Evolutionary conservation across 306 rosid genomes (phyloP), one percentile per base, ranked within the genome.

Genomic region (Fragaria ananassa): DNA sequence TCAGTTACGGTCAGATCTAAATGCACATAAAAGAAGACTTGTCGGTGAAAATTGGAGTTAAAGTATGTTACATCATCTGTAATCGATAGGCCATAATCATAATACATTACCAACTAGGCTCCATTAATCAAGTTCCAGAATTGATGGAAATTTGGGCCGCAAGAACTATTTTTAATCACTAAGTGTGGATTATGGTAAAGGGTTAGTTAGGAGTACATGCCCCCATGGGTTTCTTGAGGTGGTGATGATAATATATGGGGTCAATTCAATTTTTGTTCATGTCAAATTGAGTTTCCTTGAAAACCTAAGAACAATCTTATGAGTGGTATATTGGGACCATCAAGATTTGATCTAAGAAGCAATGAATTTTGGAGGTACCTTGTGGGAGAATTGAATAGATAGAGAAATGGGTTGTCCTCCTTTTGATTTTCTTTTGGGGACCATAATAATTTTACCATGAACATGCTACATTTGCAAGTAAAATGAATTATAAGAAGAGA

Each of bases 141-240:
- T 47, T 70, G 35, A 37, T 69, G 60, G 47, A 60, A 45, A 47
- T 18, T 12, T 29, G 57, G 77, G 63, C 84, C 76, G 63, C 75
- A 56, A 13, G 51, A 70, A 50, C 54, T 76, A 62, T 42, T 34
- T 29, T 37, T 15, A 27, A 12, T 25, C 71, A 56, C n/a, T 9
- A 10, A 8, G 50, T 56, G 4, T 66, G 31, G 11, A 44, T 66
- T 19, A 6, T 54, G 63, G 3, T 69, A 18, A n/a, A 31, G 44
- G 27, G 17, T 1, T 12, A 1, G 10, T 17, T 64, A 64, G 45
- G 69, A 64, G 53, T 44, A n/a, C 61, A 27, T 46, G 17, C 35
- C 42, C 4, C n/a, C n/a, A n/a, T n/a, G n/a, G n/a, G n/a, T n/a
- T 53, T 57, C 72, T 42, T 70, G 49, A 15, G 60, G 14, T 72